Evolutionary conservation across 257 asterid species (phyloP).

Genomic region (Salvia splendens): DNA sequence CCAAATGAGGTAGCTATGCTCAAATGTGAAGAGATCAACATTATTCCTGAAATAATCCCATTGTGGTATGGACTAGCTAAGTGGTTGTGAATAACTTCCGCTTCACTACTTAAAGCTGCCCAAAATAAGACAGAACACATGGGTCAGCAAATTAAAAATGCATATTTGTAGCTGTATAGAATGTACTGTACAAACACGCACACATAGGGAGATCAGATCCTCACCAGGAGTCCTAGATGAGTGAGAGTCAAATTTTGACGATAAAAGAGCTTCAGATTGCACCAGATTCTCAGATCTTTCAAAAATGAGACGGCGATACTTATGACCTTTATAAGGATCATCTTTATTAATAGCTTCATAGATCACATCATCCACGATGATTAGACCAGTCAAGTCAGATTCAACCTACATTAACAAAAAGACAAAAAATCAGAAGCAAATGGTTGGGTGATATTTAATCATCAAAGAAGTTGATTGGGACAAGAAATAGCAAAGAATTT

Average conservation of each 20-base stretch:
- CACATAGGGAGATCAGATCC: slow-evolving; percentile 25
- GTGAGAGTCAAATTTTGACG: slow-evolving; percentile 38
- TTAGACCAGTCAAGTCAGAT: slow-evolving; percentile 79
- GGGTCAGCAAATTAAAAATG: slow-evolving; percentile 11
- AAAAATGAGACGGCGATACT: slow-evolving; percentile 81
- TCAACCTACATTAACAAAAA: slow-evolving; percentile 51
- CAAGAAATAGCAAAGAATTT: neutral
- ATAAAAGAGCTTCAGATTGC: slow-evolving; percentile 90
- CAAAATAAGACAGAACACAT: slow-evolving; percentile 22
- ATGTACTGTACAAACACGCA: neutral
- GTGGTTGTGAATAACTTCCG: slow-evolving; percentile 66
- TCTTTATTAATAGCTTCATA: slow-evolving; percentile 56
- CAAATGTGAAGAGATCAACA: slow-evolving; percentile 63
- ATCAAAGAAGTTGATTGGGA: slow-evolving; percentile 10
- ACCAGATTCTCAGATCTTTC: slow-evolving; percentile 71
- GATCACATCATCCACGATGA: slow-evolving; percentile 83
- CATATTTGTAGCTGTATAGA: neutral
- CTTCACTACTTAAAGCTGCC: slow-evolving; percentile 45
- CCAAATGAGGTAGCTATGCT: slow-evolving; percentile 43
- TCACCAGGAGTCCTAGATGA: slow-evolving; percentile 39
- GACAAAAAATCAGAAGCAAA: slow-evolving; percentile 1
- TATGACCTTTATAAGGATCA: slow-evolving; percentile 38
- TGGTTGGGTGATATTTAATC: neutral
- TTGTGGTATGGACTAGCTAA: slow-evolving; percentile 90
- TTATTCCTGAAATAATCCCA: slow-evolving; percentile 82